Evolutionary conservation across 345 rosid genomes (phyloP).

Genomic region (Eucalyptus paniculata): DNA sequence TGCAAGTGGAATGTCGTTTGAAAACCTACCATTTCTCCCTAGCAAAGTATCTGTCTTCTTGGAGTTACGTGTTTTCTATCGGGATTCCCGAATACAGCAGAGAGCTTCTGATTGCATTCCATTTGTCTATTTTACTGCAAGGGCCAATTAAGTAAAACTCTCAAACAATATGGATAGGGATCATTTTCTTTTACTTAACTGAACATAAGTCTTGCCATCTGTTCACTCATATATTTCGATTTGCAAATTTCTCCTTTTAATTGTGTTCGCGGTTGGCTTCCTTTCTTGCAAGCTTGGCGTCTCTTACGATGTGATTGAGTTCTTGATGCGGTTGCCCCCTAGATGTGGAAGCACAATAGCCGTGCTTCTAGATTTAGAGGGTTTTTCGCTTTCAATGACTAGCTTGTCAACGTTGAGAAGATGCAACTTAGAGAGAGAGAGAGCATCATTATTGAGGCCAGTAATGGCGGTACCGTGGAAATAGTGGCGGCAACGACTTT

Average conservation of each 20-base stretch:
- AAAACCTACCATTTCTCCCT: background rate
- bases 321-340: background rate
- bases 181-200: too few relatives aligned
- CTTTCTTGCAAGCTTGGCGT: background rate
- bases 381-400: background rate
- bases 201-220: background rate
- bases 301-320: background rate
- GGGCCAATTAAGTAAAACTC: background rate
- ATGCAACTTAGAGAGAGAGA: background rate
- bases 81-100: background rate
- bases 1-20: fast-evolving
- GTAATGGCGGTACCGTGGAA: background rate
- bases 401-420: background rate
- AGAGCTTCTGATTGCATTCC: fast-evolving
- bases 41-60: background rate
- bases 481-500: background rate
- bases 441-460: background rate
- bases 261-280: background rate
- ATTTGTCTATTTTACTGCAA: background rate
- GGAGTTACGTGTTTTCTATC: background rate
- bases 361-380: background rate
- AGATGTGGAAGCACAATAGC: background rate
- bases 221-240: background rate
- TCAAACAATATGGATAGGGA: background rate
- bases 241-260: background rate